Evolutionary conservation across 192 early-diverging fungal species (phyloP), one percentile per base, ranked within the genome.

Genomic region (Entomortierella lignicola): DNA sequence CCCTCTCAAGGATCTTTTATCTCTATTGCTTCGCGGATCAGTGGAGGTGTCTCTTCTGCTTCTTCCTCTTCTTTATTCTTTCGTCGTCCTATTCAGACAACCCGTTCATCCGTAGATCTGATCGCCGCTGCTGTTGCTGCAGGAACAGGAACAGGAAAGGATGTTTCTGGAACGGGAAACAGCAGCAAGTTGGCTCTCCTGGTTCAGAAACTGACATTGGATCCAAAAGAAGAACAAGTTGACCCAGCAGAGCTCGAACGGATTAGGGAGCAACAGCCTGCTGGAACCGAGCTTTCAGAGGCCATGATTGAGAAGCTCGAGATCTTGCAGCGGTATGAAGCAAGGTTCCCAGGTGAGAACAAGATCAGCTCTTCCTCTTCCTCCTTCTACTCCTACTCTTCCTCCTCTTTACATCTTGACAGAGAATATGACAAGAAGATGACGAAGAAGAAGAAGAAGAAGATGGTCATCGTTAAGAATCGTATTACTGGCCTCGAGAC

Each of bases 321-420:
- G 48, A 56, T 77, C 55, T 56, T 82, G 56, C 73, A 72, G 57
- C 73, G 74, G 44, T 82, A 77, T 51, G 72, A 82, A 48, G 54
- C 69, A 52, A 65, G 69, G 57, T 74, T 82, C 66, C 73, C 73
- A 77, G 81, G 81, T 82, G 69, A 66, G 81, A 64, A 66, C 58
- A 58, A 55, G 52, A 54, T 56, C 11, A 64, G 37, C 44, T 27
- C 10, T 27, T 12, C 12, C 52, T 53, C 5, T 26, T 7, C 47
- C 15, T 50, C 44, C 60, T 7, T 11, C 60, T 43, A 8, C 50
- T 26, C 50, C n/a, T 20, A n/a, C n/a, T n/a, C n/a, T n/a, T n/a
- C n/a, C n/a, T n/a, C n/a, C n/a, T n/a, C n/a, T n/a, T n/a, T n/a
- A n/a, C 25, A 30, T 54, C 53, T 54, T 15, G 15, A 47, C 12